Base-by-base conservation (phyloP, 139 green algal species). In the Edaphochlamys debaryana region DNA sequence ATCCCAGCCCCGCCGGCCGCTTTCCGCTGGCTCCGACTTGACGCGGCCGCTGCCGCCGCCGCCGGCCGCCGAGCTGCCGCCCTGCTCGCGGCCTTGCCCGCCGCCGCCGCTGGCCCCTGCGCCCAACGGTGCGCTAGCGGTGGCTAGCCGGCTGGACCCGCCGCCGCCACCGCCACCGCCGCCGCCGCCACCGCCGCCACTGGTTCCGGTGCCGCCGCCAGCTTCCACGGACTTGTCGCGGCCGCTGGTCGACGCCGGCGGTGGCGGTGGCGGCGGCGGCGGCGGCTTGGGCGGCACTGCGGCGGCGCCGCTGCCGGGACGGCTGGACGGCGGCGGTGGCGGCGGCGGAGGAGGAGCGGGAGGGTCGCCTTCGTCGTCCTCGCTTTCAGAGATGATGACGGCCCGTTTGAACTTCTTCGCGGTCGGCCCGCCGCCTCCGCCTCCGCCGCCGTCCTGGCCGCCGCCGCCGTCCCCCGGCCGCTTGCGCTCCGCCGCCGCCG, bases 321-420 rank as follows among this genome's bases (percentile, higher is more conserved):
- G 23, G 54, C 54, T n/a, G n/a, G n/a, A n/a, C 56, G 19, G 56
- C 60, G 15, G 3, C n/a, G 27, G 56, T 20, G 56, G 73, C 37
- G 60, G 77, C 27, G 63, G 42, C 48, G 62, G 32, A 22, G 76
- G 52, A 23, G 63, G 45, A 7, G 64, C n/a, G 22, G 29, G 45
- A 45, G 38, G 30, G 0, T 83, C 64, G 22, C 15, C 42, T 3
- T 83, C 77, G 8, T 83, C 77, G 2, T 83, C 77, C 42, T 83
- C 77, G 77, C 77, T 83, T 7, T 74, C 64, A 0, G 77, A 67
- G 45, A 83, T 69, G 23, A 83, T 83, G 32, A 83, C 77, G 0
- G 63, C 48, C 2, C 77, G 77, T 32, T 83, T 83, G 0, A 32
- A 6, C 64, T 67, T 74, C 42, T 83, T 83, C 38, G 69, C 1